phyloP scores from a whole-genome alignment of 2,329 filamentous ascomycete genomes.

The Orbilia ellipsospora region DNA sequence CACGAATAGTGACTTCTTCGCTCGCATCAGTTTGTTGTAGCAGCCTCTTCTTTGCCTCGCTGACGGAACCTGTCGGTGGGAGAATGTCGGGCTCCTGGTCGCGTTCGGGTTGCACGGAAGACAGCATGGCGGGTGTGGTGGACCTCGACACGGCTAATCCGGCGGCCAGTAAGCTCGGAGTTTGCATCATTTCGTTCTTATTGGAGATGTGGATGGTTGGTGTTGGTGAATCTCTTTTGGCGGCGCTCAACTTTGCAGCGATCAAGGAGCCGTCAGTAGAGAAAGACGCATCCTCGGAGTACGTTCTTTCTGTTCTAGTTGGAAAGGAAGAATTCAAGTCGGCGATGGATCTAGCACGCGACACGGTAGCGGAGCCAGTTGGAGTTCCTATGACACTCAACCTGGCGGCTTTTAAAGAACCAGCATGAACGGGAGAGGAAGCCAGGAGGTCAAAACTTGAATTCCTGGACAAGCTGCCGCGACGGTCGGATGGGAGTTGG shows the following conservation, averaged over 20 bases:
- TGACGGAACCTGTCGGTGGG: slow-evolving; percentile 41
- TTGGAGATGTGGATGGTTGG: slow-evolving; percentile 8
- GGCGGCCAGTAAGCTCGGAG: slow-evolving; percentile 45
- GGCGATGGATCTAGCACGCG: slow-evolving; percentile 38
- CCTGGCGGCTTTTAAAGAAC: slow-evolving; percentile 43
- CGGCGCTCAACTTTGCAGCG: slow-evolving; percentile 42
- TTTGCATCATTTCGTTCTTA: slow-evolving; percentile 17
- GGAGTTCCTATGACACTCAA: slow-evolving; percentile 50
- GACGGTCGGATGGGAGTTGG: slow-evolving; percentile 31
- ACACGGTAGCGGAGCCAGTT: slow-evolving; percentile 27
- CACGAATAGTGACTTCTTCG: slow-evolving; percentile 36
- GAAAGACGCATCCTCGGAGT: slow-evolving; percentile 42
- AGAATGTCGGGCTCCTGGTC: slow-evolving; percentile 52
- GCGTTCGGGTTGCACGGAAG: slow-evolving; percentile 34
- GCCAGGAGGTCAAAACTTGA: slow-evolving; percentile 46
- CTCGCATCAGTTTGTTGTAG: slow-evolving; percentile 32
- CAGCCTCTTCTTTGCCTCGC: slow-evolving; percentile 39
- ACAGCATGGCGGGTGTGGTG: slow-evolving; percentile 33
- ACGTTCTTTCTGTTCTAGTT: slow-evolving; percentile 7
- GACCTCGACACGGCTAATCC: slow-evolving; percentile 43
- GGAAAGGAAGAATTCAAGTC: slow-evolving; percentile 21
- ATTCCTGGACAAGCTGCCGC: slow-evolving; percentile 39
- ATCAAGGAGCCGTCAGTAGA: slow-evolving; percentile 34
- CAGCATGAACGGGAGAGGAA: slow-evolving; percentile 23
- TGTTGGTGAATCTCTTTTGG: slow-evolving; percentile 12